These are phyloP conservation scores for Capniomyces stellatus DNA, from an alignment of 371 early-diverging fungal species.

Conservation along the genomic window DNA sequence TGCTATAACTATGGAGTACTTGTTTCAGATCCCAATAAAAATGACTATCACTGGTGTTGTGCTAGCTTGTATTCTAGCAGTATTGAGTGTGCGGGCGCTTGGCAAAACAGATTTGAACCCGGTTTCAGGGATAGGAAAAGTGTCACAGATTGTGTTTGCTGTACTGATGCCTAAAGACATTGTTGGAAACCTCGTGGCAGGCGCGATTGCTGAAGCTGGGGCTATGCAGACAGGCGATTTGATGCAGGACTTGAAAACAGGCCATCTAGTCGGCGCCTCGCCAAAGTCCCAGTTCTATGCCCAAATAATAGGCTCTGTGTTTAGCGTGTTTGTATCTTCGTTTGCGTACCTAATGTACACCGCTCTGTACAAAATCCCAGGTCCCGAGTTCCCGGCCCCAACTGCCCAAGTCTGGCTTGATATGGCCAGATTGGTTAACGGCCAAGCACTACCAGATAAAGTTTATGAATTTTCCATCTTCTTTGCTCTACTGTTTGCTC, in stretches of 20 bases:
- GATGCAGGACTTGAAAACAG: constrained; percentile 81
- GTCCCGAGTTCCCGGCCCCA: constrained; percentile 50
- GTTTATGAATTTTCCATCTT: constrained; percentile 34
- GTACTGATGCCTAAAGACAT: constrained; percentile 48
- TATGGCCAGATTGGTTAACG: constrained; percentile 62
- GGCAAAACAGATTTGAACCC: constrained; percentile 74
- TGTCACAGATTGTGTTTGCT: constrained; percentile 67
- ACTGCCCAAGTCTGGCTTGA: constrained; percentile 69
- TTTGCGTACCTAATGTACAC: constrained; percentile 54
- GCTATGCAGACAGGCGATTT: constrained; percentile 43
- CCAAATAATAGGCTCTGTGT: constrained; percentile 60
- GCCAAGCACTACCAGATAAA: constrained; percentile 47
- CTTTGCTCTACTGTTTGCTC: constrained; percentile 38
- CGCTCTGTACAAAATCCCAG: constrained; percentile 48
- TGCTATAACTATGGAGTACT: constrained; percentile 31
- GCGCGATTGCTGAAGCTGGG: constrained; percentile 70
- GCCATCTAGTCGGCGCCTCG: constrained; percentile 56
- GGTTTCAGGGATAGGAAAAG: constrained; percentile 65
- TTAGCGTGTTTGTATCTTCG: constrained; percentile 43
- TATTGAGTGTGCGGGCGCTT: constrained; percentile 51
- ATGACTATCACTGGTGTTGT: constrained; percentile 34
- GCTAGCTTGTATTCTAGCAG: constrained; percentile 39
- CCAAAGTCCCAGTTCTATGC: constrained; percentile 74
- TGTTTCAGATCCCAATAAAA: constrained; percentile 38
- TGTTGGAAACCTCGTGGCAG: constrained; percentile 65